Evolutionary conservation across 2,329 filamentous ascomycete species (phyloP).

Genomic region (Monilinia polystroma): DNA sequence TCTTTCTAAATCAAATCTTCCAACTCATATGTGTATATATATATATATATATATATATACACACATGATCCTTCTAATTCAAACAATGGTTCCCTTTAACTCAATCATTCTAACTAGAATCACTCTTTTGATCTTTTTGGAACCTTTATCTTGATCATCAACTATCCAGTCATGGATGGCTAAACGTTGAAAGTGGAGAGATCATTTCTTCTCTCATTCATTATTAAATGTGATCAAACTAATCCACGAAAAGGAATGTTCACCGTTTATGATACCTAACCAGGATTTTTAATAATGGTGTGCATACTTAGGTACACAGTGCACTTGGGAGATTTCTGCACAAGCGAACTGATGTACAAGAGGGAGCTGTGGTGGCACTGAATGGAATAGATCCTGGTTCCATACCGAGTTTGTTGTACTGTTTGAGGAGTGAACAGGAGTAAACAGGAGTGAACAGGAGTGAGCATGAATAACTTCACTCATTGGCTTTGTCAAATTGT

Average conservation of each 20-base stretch:
- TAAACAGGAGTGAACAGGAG: too few species aligned
- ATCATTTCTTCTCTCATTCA: too few species aligned
- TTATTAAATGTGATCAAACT: background rate
- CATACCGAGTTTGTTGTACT: slow-evolving; percentile 12
- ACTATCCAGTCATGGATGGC: background rate
- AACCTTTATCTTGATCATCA: too few species aligned
- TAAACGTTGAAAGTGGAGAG: background rate
- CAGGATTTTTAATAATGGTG: slow-evolving; percentile 7
- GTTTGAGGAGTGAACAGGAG: background rate
- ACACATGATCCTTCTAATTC: too few species aligned
- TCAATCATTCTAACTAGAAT: too few species aligned
- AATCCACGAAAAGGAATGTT: slow-evolving; percentile 10
- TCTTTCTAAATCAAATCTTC: too few species aligned
- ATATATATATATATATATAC: too few species aligned
- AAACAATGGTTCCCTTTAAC: too few species aligned
- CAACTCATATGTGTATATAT: too few species aligned
- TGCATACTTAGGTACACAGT: slow-evolving; percentile 7
- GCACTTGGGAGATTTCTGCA: slow-evolving; percentile 11
- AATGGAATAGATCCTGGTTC: background rate
- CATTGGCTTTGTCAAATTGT: background rate
- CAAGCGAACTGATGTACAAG: slow-evolving; percentile 12
- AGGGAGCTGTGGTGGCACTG: slow-evolving; percentile 1
- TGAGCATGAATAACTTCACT: background rate
- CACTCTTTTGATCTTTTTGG: too few species aligned
- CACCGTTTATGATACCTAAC: slow-evolving; percentile 15